These are phyloP conservation scores for Aspergillus sojae DNA, from an alignment of 2,329 filamentous ascomycete genomes.

Conservation along the genomic window DNA sequence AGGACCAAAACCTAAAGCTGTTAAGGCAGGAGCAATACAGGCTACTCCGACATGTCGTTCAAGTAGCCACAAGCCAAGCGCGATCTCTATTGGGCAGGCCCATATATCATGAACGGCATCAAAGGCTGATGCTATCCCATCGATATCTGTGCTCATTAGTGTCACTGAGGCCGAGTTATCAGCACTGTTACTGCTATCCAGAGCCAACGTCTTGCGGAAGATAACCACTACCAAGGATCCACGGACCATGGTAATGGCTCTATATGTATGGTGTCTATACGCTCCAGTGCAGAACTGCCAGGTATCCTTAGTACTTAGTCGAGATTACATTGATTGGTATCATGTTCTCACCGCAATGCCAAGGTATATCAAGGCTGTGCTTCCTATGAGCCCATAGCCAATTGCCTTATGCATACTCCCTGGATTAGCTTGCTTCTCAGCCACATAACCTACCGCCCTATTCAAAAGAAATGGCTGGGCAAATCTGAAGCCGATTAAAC, in stretches of 20 bases:
- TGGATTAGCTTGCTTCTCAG: not conserved
- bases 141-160: not conserved
- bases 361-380: not conserved
- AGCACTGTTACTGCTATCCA: not conserved
- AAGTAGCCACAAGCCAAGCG: not conserved
- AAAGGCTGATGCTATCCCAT: not conserved
- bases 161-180: not conserved
- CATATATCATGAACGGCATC: not conserved
- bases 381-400: not conserved
- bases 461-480: not conserved
- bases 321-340: not conserved
- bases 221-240: not conserved
- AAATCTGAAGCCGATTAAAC: not conserved
- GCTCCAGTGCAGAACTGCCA: not conserved
- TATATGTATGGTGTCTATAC: not conserved
- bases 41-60: not conserved
- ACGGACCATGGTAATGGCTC: not conserved
- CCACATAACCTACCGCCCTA: not conserved
- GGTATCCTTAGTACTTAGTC: not conserved
- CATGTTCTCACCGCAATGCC: not conserved
- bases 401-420: not conserved
- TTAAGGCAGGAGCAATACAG: not conserved
- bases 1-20: not conserved
- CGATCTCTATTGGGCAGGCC: not conserved
- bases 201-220: not conserved